Conservation (phyloP, 345 rosid genomes). For the Aquilaria malaccensis region DNA sequence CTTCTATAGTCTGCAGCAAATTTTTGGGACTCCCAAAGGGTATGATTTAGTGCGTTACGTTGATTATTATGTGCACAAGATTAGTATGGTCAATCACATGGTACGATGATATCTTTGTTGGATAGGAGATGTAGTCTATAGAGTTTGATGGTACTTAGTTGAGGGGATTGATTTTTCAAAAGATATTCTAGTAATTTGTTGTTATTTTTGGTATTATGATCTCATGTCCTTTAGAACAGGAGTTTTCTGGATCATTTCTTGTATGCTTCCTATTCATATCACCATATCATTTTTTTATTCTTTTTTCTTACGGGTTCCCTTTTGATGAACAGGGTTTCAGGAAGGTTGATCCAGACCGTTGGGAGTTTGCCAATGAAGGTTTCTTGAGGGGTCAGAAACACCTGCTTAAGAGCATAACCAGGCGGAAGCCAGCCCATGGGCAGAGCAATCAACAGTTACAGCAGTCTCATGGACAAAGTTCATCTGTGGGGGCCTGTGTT, state of each 20-base stretch:
- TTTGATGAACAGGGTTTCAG: conserved; percentile 71
- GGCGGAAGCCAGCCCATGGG: conserved; percentile 86
- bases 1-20: too few species aligned
- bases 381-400: conserved; percentile 93
- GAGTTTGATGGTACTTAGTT: too few species aligned
- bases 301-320: conserved; percentile 2
- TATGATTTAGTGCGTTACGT: too few species aligned
- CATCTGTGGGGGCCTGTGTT: conserved; percentile 83
- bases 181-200: too few species aligned
- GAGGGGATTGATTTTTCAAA: too few species aligned
- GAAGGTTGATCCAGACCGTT: conserved; percentile 94
- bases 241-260: conserved; percentile 5
- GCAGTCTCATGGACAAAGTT: conserved; percentile 55
- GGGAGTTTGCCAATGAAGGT: conserved; percentile 97
- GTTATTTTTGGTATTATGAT: too few species aligned
- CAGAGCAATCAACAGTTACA: conserved; percentile 57
- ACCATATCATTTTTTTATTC: neutral
- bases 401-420: conserved; percentile 58
- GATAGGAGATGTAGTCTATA: too few species aligned
- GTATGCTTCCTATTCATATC: neutral
- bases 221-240: too few species aligned
- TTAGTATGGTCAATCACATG: too few species aligned
- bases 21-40: too few species aligned
- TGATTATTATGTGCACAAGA: too few species aligned
- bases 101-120: too few species aligned